Conservation (phyloP, 306 rosid genomes). For the Neltuma alba region DNA sequence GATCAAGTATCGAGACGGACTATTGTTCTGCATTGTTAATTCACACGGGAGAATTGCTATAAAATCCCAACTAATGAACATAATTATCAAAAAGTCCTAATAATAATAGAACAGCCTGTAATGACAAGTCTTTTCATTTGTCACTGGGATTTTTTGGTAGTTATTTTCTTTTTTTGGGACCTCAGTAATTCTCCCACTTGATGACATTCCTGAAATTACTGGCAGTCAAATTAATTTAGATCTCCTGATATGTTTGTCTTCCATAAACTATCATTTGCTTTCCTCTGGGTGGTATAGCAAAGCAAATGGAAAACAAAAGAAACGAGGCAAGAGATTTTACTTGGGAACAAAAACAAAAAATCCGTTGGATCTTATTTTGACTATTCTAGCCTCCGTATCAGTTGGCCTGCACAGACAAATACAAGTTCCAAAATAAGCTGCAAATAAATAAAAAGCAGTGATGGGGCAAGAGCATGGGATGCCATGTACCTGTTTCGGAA, state of each 20-base stretch:
- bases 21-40: slow-evolving; percentile 25
- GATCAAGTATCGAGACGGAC: background rate
- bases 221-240: slow-evolving; percentile 8
- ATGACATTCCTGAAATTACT: slow-evolving; percentile 11
- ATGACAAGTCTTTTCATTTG: no score
- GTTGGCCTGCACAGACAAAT: slow-evolving; percentile 73
- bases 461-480: slow-evolving; percentile 12
- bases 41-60: no score
- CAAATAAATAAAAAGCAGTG: background rate
- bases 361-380: slow-evolving; percentile 94
- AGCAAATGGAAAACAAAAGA: background rate
- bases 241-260: background rate
- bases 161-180: no score
- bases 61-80: no score
- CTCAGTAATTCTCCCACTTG: no score
- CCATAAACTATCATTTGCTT: background rate
- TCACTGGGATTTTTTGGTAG: no score
- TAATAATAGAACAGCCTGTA: no score
- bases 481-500: slow-evolving; percentile 72
- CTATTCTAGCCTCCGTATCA: slow-evolving; percentile 88
- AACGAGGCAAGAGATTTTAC: slow-evolving; percentile 51
- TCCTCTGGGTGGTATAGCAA: background rate
- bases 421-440: slow-evolving; percentile 32
- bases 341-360: slow-evolving; percentile 95
- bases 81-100: no score